Conservation (phyloP, 2,329 filamentous ascomycete genomes). For the Xylaria hypoxylon region DNA sequence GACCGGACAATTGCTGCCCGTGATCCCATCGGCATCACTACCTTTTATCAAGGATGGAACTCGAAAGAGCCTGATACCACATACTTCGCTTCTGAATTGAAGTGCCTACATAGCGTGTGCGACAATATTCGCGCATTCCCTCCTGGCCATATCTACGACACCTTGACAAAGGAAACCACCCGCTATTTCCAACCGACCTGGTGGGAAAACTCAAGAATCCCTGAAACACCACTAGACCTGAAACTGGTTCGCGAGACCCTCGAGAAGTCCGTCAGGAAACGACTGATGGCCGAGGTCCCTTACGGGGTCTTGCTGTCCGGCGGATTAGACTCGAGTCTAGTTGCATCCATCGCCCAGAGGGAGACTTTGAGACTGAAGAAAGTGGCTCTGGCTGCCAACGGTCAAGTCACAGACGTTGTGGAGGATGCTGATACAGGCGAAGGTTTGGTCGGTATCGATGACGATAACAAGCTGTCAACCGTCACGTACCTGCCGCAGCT, state of each 20-base stretch:
- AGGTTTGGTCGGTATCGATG: conserved; percentile 92
- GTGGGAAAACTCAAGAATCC: conserved; percentile 86
- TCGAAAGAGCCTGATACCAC: conserved; percentile 84
- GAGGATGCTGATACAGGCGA: conserved; percentile 71
- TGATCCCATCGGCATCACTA: conserved; percentile 97
- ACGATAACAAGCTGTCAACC: conserved; percentile 88
- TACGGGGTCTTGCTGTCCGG: conserved; percentile 97
- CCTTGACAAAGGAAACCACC: conserved; percentile 84
- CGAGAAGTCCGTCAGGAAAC: conserved; percentile 93
- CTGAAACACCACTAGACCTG: conserved; percentile 83
- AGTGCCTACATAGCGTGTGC: conserved; percentile 91
- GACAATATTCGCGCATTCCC: conserved; percentile 96
- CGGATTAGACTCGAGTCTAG: conserved; percentile 93
- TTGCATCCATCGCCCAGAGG: conserved; percentile 93
- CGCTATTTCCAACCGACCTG: conserved; percentile 93
- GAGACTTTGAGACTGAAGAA: conserved; percentile 85
- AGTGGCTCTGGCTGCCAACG: conserved; percentile 66
- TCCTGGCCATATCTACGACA: conserved; percentile 96
- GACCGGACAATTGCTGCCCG: conserved; percentile 93
- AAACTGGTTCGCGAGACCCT: conserved; percentile 83
- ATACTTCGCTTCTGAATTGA: conserved; percentile 97
- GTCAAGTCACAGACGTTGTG: conserved; percentile 51
- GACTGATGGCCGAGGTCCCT: conserved; percentile 98
- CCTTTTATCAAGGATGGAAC: conserved; percentile 94
- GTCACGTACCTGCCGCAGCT: conserved; percentile 93